phyloP scores from a whole-genome alignment of 2,329 filamentous ascomycete species.

The Arthrobotrys pseudoclavata region DNA sequence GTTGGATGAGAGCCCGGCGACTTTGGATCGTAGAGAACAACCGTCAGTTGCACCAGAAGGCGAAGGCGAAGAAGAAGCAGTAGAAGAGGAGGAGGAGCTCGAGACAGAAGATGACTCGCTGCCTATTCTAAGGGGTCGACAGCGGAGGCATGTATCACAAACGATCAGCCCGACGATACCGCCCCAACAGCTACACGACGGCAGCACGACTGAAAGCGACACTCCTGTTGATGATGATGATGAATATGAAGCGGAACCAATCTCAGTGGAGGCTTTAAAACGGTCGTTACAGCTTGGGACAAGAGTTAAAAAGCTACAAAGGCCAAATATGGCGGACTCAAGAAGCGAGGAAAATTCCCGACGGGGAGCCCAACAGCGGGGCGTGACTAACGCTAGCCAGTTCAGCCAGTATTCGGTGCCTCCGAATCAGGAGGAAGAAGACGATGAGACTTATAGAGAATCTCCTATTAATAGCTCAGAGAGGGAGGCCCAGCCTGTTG shows the following conservation, averaged over 20 bases:
- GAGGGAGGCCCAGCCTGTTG: conserved; percentile 9
- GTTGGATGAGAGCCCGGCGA: conserved; percentile 21
- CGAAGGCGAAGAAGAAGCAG: neutral
- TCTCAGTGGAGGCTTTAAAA: conserved; percentile 8
- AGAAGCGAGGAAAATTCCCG: conserved; percentile 4
- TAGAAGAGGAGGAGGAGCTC: neutral
- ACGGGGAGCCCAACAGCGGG: neutral
- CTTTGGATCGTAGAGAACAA: neutral
- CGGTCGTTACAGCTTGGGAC: conserved; percentile 42
- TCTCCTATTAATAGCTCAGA: conserved; percentile 20
- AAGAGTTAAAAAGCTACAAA: conserved; percentile 21
- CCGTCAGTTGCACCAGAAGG: neutral
- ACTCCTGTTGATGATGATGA: conserved; percentile 19
- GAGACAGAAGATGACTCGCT: conserved; percentile 41
- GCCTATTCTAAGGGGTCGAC: conserved; percentile 13
- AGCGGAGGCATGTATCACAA: conserved; percentile 31
- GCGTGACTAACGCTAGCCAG: neutral
- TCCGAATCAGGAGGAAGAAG: conserved; percentile 37
- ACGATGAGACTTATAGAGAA: conserved; percentile 41
- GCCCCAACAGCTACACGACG: neutral
- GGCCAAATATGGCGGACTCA: conserved; percentile 14
- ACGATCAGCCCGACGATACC: conserved; percentile 23
- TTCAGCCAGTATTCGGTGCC: conserved; percentile 37
- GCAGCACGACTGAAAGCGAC: conserved; percentile 21
- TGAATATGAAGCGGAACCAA: conserved; percentile 18